Percentiles rank a stretch among this genome's conserved stretches.
Evolutionary conservation across 2,329 filamentous ascomycete species (phyloP).

Genomic region (Trichoderma polysporum): DNA sequence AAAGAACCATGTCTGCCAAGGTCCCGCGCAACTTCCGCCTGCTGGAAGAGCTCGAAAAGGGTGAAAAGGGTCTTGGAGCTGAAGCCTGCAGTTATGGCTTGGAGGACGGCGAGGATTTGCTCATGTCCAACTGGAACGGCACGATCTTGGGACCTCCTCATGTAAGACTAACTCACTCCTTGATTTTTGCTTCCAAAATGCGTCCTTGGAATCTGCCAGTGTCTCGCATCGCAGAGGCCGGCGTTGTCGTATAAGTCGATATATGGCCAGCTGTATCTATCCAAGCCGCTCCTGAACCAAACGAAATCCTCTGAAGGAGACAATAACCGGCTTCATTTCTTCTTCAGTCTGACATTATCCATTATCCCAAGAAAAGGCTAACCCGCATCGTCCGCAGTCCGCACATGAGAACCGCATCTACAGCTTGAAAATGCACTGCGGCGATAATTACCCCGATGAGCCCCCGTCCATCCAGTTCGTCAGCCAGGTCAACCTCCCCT

Average conservation of each 20-base stretch:
- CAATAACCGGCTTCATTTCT: neutral
- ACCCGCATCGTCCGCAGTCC: conserved; percentile 56
- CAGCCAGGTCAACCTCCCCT: conserved; percentile 94
- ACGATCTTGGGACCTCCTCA: conserved; percentile 96
- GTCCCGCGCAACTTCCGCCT: conserved; percentile 95
- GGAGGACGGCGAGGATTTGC: conserved; percentile 87
- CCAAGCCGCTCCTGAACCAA: too few relatives aligned
- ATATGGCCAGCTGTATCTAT: neutral
- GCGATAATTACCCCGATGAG: conserved; percentile 80
- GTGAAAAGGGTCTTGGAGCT: conserved; percentile 94
- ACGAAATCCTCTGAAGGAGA: neutral
- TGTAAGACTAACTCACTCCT: conserved; percentile 49
- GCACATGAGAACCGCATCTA: conserved; percentile 99
- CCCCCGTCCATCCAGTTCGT: conserved; percentile 91
- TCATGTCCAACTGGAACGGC: conserved; percentile 99
- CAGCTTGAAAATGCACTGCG: conserved; percentile 95
- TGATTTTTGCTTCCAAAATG: neutral
- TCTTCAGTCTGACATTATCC: neutral
- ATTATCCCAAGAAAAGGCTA: neutral
- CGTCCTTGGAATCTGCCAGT: neutral
- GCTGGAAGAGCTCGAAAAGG: conserved; percentile 96
- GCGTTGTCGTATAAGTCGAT: neutral
- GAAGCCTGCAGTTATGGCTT: conserved; percentile 97
- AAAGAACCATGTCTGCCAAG: conserved; percentile 47
- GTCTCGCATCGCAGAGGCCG: neutral